Evolutionary conservation across 768 basidiomycete species (phyloP), one percentile per base, ranked within the genome.

Genomic region (Russula sp.): DNA sequence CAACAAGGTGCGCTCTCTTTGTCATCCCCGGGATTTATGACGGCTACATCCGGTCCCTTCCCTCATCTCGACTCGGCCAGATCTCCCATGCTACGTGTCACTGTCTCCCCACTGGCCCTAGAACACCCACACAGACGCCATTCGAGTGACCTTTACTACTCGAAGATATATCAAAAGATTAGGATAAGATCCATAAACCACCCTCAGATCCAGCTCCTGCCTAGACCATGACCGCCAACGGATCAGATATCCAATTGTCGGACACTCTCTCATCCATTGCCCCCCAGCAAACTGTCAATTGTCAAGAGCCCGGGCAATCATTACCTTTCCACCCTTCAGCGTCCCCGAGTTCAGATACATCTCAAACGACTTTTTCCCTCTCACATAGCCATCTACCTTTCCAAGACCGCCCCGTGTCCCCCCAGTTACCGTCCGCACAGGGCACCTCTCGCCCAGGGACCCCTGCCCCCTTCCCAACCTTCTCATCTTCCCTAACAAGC

Each of bases 361-460:
- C 48, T 45, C 45, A 39, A 42, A 2, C 37, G 7, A 22, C 39
- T 11, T 9, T 9, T 11, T 51, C 47, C 6, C 35, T 10, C 47
- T 39, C 52, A 18, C 63, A 31, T 6, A 31, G 27, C 4, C 31
- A 47, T 6, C 39, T 8, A 44, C 47, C 57, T 35, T 22, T 14
- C 13, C 39, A 59, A 20, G 47, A 54, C 16, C 32, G 27, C n/a
- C 20, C 31, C 35, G 3, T 27, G 59, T 9, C 39, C 31, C 20
- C 8, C 4, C 49, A 59, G 8, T 27, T 22, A 9, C 45, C 44
- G 8, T 51, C 50, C 3, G n/a, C 20, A 6, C 20, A 37, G 18
- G 20, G 4, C 10, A 8, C 53, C 32, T 64, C 63, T 64, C 63
- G 53, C 39, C 47, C 63, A 10, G 39, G 16, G 18, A 64, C 63